phyloP scores from a whole-genome alignment of 192 early-diverging fungal species.

The Spizellomyces sp. region DNA sequence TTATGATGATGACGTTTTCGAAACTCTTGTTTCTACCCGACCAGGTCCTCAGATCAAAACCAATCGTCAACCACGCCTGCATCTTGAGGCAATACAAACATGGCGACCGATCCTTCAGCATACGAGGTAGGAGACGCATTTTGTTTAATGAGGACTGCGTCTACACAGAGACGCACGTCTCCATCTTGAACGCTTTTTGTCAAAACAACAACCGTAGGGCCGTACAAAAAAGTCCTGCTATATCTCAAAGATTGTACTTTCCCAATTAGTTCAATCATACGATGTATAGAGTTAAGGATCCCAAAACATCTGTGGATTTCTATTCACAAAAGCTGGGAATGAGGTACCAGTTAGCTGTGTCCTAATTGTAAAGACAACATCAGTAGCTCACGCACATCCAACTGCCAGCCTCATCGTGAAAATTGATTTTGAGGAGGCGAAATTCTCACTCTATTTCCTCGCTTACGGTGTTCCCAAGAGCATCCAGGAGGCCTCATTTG shows the following conservation, averaged over 20 bases:
- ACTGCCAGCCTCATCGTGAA: slow-evolving; percentile 46
- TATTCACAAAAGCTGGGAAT: slow-evolving; percentile 79
- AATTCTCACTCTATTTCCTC: slow-evolving; percentile 76
- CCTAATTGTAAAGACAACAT: neutral
- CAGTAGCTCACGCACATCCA: neutral
- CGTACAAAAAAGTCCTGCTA: no score
- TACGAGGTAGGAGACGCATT: no score
- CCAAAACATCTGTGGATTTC: slow-evolving; percentile 71
- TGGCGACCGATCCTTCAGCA: no score
- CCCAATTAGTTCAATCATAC: slow-evolving; percentile 67
- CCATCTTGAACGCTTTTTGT: no score
- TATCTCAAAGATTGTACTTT: neutral
- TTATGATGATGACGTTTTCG: no score
- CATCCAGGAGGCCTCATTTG: slow-evolving; percentile 49
- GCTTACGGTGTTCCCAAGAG: slow-evolving; percentile 59
- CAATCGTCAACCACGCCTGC: no score
- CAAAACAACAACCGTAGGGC: no score
- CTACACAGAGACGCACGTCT: no score
- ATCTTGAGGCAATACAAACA: no score
- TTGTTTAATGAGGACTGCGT: no score
- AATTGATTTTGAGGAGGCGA: slow-evolving; percentile 49
- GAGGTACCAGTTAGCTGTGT: slow-evolving; percentile 54
- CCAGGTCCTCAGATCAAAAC: no score
- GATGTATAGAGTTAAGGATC: slow-evolving; percentile 79
- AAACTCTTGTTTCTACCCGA: no score